These are phyloP conservation scores for Ceriops tagal DNA, from an alignment of 345 rosid species.

Conservation along the genomic window DNA sequence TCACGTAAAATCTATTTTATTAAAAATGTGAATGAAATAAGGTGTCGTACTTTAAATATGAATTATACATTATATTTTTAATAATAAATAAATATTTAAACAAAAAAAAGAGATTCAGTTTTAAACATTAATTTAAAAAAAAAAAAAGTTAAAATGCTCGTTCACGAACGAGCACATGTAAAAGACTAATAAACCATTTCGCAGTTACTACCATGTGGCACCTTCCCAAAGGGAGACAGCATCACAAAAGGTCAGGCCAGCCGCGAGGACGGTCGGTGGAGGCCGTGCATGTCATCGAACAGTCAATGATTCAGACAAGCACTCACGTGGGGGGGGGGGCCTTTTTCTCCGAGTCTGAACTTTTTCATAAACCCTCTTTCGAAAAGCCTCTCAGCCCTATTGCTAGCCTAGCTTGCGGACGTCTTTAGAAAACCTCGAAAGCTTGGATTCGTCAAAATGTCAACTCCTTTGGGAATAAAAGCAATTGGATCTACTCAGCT, in stretches of 20 bases:
- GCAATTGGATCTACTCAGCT: not conserved
- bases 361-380: not conserved
- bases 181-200: not conserved
- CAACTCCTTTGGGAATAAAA: slow-evolving; percentile 24
- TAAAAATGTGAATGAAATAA: too few species aligned
- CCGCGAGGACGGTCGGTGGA: too few species aligned
- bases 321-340: slow-evolving; percentile 31
- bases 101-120: too few species aligned
- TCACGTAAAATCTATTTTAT: too few species aligned
- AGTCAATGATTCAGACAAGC: slow-evolving; percentile 25
- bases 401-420: slow-evolving; percentile 10
- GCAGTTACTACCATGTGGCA: slow-evolving; percentile 12
- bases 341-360: not conserved
- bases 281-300: not conserved
- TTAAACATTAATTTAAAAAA: too few species aligned
- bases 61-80: too few species aligned
- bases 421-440: not conserved
- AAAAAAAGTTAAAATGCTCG: not conserved
- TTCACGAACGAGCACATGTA: not conserved
- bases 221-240: slow-evolving; percentile 21
- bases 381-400: too few species aligned
- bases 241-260: too few species aligned
- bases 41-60: too few species aligned
- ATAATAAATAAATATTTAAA: too few species aligned
- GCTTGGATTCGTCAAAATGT: slow-evolving; percentile 20